Evolutionary conservation across 1,284 basidiomycete species (phyloP).

Genomic region (Ganoderma boninense): DNA sequence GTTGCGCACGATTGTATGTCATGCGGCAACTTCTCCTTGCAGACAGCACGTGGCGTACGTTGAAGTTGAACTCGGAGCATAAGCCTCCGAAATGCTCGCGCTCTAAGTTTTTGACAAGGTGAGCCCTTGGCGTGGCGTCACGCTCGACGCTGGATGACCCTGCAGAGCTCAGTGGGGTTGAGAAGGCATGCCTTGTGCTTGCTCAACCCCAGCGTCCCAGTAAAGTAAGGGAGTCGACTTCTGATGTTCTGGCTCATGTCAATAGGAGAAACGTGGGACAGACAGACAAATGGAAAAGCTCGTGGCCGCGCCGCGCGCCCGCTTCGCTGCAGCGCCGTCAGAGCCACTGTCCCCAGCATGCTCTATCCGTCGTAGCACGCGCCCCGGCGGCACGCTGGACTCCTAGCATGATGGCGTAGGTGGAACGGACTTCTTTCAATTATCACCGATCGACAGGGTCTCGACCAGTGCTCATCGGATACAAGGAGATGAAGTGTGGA

Average conservation of each 20-base stretch:
- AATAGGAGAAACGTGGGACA: neutral
- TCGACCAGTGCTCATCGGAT: neutral
- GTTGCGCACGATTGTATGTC: neutral
- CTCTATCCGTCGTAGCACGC: neutral
- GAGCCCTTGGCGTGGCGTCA: neutral
- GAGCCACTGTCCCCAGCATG: slow-evolving; percentile 6
- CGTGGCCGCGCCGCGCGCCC: neutral
- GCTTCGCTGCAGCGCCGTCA: neutral
- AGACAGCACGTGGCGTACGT: neutral
- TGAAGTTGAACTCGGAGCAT: neutral
- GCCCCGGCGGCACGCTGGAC: neutral
- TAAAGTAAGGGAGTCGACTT: slow-evolving; percentile 1
- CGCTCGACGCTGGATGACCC: neutral
- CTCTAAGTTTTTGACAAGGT: neutral
- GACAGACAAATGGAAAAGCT: neutral
- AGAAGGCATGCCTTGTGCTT: neutral
- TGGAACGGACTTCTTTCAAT: neutral
- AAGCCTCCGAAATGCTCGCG: neutral
- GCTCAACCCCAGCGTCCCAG: neutral
- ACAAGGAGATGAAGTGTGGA: neutral
- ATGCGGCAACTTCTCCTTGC: slow-evolving; percentile 1
- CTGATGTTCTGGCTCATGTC: slow-evolving; percentile 1
- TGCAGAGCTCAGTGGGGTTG: neutral
- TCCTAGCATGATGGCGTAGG: neutral
- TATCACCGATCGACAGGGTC: neutral